These are phyloP conservation scores for Glarea lozoyensis DNA, from an alignment of 495 filamentous ascomycete genomes.

Conservation along the genomic window DNA sequence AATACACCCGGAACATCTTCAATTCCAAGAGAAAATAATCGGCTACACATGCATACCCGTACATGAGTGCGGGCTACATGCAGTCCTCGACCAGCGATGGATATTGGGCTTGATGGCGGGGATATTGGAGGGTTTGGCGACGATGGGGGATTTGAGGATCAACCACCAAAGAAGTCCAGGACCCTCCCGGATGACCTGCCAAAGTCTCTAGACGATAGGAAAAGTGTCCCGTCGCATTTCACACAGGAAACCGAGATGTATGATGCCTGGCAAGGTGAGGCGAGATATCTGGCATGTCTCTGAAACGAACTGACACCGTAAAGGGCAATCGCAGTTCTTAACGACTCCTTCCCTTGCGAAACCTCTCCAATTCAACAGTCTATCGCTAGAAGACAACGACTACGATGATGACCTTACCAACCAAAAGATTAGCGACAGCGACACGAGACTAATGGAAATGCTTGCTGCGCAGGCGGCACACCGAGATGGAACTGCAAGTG, in stretches of 20 bases:
- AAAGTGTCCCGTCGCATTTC: slow-evolving; percentile 42
- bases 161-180: slow-evolving; percentile 6
- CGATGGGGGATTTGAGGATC: slow-evolving; percentile 15
- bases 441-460: slow-evolving; percentile 89
- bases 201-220: slow-evolving; percentile 81
- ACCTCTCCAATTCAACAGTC: slow-evolving; percentile 70
- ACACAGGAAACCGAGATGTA: slow-evolving; percentile 90
- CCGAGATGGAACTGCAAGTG: slow-evolving; percentile 57
- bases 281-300: neutral
- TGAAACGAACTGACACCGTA: slow-evolving; percentile 11
- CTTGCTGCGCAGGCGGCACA: slow-evolving; percentile 85
- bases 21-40: no score
- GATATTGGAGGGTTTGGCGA: slow-evolving; percentile 30
- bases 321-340: slow-evolving; percentile 92
- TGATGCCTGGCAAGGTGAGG: slow-evolving; percentile 92
- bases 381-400: slow-evolving; percentile 67
- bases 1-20: no score
- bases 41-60: neutral
- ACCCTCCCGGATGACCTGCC: slow-evolving; percentile 78
- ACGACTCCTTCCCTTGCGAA: slow-evolving; percentile 76
- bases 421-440: slow-evolving; percentile 67
- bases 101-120: slow-evolving; percentile 44
- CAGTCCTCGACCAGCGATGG: slow-evolving; percentile 33
- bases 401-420: slow-evolving; percentile 52
- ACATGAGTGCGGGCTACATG: slow-evolving; percentile 17